Conservation (phyloP, 192 early-diverging fungal species). For the Gaertneriomyces sp. region DNA sequence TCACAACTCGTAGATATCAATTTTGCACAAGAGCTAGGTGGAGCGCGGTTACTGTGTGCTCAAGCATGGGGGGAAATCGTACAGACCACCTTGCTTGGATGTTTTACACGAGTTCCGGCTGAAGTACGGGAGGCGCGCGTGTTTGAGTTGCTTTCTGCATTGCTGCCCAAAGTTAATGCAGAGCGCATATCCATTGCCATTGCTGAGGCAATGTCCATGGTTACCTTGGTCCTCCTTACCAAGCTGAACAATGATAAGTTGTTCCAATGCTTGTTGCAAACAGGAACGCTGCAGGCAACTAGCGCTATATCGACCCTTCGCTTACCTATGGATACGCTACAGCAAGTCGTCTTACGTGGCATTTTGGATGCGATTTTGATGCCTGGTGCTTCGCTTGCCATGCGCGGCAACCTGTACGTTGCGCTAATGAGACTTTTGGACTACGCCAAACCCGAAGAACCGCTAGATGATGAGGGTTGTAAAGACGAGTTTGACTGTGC, state of each 20-base stretch:
- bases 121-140: constrained; percentile 59
- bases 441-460: constrained; percentile 48
- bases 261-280: constrained; percentile 50
- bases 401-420: constrained; percentile 79
- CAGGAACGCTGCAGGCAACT: constrained; percentile 22
- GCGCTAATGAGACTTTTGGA: constrained; percentile 70
- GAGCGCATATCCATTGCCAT: constrained; percentile 41
- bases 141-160: constrained; percentile 63
- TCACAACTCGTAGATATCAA: constrained; percentile 65
- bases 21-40: constrained; percentile 61
- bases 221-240: constrained; percentile 55
- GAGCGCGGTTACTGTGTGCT: constrained; percentile 65
- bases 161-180: constrained; percentile 59
- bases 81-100: constrained; percentile 63
- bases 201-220: constrained; percentile 50
- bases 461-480: neutral
- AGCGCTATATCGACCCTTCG: constrained; percentile 15
- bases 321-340: constrained; percentile 35
- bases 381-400: constrained; percentile 49
- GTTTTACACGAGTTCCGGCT: constrained; percentile 61
- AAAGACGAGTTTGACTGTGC: neutral
- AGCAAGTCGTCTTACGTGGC: constrained; percentile 37
- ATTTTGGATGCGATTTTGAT: constrained; percentile 62
- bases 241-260: constrained; percentile 54
- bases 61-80: constrained; percentile 81